Conservation (phyloP, 306 rosid species). For the Cucumis cinereus region DNA sequence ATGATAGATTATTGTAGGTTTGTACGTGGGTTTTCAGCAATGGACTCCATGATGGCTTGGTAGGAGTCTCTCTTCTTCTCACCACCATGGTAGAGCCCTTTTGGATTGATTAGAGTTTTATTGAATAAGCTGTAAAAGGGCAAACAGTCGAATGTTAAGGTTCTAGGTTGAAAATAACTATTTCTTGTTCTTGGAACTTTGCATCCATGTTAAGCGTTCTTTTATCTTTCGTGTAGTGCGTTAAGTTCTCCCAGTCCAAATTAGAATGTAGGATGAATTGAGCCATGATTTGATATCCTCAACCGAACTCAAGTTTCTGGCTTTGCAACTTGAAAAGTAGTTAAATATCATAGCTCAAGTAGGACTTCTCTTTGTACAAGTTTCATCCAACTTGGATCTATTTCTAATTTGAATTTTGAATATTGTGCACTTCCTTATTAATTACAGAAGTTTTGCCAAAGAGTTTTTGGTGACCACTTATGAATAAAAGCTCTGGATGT, state of each 20-base stretch:
- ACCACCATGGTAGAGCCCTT: background rate
- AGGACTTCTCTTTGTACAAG: background rate
- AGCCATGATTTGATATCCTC: background rate
- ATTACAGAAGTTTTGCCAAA: background rate
- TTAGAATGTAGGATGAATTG: background rate
- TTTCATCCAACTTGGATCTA: background rate
- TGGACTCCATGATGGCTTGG: background rate
- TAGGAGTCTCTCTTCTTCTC: background rate
- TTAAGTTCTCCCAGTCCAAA: background rate
- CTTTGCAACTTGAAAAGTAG: too few species aligned
- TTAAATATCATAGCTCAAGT: too few species aligned
- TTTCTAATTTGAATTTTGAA: background rate
- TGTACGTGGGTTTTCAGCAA: background rate
- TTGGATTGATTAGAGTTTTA: background rate
- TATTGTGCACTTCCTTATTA: background rate
- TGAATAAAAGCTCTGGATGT: background rate
- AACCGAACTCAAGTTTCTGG: too few species aligned
- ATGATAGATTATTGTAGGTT: background rate
- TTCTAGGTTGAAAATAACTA: background rate
- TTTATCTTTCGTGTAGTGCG: background rate
- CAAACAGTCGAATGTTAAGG: background rate
- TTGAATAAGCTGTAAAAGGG: background rate
- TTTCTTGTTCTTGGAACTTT: background rate
- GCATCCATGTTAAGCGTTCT: background rate
- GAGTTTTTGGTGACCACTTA: background rate